A percentile compares a stretch with the other conserved stretches of the same genome.
These are phyloP conservation scores for Salix purpurea DNA, from an alignment of 345 rosid genomes.

Conservation along the genomic window DNA sequence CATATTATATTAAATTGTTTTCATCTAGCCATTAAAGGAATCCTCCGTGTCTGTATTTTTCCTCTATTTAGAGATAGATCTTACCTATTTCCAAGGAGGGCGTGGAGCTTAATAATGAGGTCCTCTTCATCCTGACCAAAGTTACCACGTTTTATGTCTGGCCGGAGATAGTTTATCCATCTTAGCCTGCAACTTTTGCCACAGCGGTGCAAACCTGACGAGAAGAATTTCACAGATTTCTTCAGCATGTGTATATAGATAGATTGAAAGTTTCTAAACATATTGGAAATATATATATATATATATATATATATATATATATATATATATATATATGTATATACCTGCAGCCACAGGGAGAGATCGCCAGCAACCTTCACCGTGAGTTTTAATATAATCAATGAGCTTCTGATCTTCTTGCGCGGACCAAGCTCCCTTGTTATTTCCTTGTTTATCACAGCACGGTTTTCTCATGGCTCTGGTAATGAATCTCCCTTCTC, in stretches of 20 bases:
- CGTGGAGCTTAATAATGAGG: conserved; percentile 52
- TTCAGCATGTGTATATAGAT: neutral
- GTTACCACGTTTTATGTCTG: conserved; percentile 50
- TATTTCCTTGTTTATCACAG: conserved; percentile 20
- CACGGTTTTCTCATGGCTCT: conserved; percentile 19
- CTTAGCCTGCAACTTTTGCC: conserved; percentile 60
- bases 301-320: neutral
- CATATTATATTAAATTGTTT: neutral
- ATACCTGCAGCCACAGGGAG: conserved; percentile 41
- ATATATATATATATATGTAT: too few species aligned
- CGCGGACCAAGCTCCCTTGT: conserved; percentile 45
- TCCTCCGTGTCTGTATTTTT: neutral
- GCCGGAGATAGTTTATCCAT: conserved; percentile 61
- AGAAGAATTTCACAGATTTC: neutral
- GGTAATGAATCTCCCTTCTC: neutral
- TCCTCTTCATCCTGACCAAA: conserved; percentile 54
- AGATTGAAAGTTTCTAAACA: too few species aligned
- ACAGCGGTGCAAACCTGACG: conserved; percentile 55
- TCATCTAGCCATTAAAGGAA: neutral
- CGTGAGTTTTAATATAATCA: conserved; percentile 31
- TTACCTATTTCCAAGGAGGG: conserved; percentile 57
- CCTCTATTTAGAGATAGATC: neutral
- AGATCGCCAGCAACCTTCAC: conserved; percentile 43
- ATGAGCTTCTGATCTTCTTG: conserved; percentile 44
- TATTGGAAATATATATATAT: too few species aligned